Percentiles rank a stretch among this genome's conserved stretches.
Conservation (phyloP, 2,329 filamentous ascomycete species). For the Ophiocordyceps camponoti-leonardi region DNA sequence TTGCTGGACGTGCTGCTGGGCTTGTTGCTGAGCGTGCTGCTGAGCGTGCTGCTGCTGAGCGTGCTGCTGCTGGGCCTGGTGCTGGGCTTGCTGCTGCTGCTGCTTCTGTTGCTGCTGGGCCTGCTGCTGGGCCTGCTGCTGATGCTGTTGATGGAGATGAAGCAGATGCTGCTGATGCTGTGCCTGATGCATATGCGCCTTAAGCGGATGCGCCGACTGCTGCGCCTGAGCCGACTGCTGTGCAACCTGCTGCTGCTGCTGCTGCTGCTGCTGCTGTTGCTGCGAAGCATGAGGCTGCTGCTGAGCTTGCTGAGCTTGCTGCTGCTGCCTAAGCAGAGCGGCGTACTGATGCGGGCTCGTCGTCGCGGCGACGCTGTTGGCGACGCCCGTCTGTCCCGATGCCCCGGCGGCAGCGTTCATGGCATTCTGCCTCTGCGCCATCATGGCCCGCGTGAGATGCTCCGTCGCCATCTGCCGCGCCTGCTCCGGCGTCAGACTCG, state of each 20-base stretch:
- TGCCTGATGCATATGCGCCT: constrained; percentile 3
- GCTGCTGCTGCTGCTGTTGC: not conserved
- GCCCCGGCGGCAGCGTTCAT: constrained; percentile 38
- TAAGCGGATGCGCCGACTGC: not conserved
- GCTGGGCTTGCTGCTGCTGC: constrained; percentile 3
- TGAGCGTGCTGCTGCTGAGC: constrained; percentile 5
- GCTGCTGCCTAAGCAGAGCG: constrained; percentile 38
- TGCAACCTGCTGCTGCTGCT: constrained; percentile 8
- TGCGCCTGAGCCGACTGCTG: constrained; percentile 13
- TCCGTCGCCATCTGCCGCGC: constrained; percentile 33
- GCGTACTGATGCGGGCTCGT: constrained; percentile 42
- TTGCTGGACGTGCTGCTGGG: constrained; percentile 3
- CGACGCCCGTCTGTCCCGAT: constrained; percentile 27
- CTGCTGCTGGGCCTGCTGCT: constrained; percentile 8
- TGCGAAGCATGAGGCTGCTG: constrained; percentile 9
- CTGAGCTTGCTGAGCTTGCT: constrained; percentile 25
- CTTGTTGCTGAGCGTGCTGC: constrained; percentile 3
- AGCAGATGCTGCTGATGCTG: constrained; percentile 5
- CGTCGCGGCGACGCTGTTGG: constrained; percentile 29
- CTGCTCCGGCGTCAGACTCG: constrained; percentile 30
- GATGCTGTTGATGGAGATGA: constrained; percentile 3
- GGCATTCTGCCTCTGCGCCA: constrained; percentile 31
- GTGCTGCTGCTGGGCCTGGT: constrained; percentile 5
- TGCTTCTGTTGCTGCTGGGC: constrained; percentile 3
- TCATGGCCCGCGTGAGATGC: constrained; percentile 27